Percentiles rank a stretch among this genome's conserved stretches.
Conservation (phyloP, 768 basidiomycete genomes). For the Mycena galericulata region DNA sequence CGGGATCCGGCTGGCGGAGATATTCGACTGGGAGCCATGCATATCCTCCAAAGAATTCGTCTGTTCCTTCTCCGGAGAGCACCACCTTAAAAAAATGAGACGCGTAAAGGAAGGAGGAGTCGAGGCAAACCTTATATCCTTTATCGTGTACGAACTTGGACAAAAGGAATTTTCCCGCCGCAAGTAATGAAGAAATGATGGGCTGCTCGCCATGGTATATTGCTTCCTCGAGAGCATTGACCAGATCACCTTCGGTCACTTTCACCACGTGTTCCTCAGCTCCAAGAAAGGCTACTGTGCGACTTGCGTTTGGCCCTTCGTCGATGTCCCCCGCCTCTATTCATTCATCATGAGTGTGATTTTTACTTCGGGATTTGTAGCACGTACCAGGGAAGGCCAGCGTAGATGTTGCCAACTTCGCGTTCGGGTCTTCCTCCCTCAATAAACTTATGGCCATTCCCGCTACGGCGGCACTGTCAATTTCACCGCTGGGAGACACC, state of each 20-base stretch:
- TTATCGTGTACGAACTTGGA: not conserved
- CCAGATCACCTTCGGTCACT: not conserved
- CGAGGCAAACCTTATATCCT: not conserved
- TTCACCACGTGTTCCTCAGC: not conserved
- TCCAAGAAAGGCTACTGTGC: not conserved
- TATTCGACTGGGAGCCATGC: not conserved
- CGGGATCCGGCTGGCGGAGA: not conserved
- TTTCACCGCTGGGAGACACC: slow-evolving; percentile 26
- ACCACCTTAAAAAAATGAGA: not conserved
- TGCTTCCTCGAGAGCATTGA: not conserved
- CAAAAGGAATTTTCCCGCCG: not conserved
- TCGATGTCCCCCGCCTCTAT: not conserved
- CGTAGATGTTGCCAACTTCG: slow-evolving; percentile 22
- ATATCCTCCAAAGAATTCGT: not conserved
- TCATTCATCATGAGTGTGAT: no score
- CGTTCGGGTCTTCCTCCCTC: slow-evolving; percentile 19
- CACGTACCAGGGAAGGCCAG: not conserved
- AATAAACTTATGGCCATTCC: slow-evolving; percentile 19
- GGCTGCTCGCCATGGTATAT: not conserved
- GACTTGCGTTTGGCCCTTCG: not conserved
- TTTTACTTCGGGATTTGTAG: no score
- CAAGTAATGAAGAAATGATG: not conserved
- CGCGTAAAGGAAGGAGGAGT: not conserved
- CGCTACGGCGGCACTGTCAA: slow-evolving; percentile 28
- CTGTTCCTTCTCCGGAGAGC: not conserved